A percentile compares a stretch with the other conserved stretches of the same genome.
These are phyloP conservation scores for Miscanthus lutarioriparius DNA, from an alignment of 176 grass and related monocot genomes.

Conservation along the genomic window DNA sequence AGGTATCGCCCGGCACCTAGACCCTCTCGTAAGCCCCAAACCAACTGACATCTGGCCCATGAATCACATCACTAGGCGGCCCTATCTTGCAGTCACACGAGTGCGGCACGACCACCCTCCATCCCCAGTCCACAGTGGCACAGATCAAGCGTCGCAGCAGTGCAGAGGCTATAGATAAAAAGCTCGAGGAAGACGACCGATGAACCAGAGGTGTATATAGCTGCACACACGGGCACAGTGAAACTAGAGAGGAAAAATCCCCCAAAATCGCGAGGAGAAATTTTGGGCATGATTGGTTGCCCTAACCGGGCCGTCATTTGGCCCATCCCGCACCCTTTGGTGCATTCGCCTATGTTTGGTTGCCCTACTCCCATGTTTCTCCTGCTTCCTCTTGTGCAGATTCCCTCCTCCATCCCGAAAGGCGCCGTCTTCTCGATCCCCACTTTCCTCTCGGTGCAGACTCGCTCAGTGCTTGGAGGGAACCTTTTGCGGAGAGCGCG, in stretches of 20 bases:
- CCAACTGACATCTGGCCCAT: not conserved
- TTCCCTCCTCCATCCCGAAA: too few relatives aligned
- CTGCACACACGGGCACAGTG: not conserved
- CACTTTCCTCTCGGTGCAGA: too few relatives aligned
- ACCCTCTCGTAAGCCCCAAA: not conserved
- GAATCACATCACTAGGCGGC: fast-evolving
- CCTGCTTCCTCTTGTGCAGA: too few relatives aligned
- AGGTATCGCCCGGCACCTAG: too few relatives aligned
- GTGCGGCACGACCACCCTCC: not conserved
- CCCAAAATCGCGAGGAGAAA: not conserved
- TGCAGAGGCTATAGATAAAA: not conserved
- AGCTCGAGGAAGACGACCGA: conserved; percentile 27
- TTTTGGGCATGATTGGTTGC: too few relatives aligned
- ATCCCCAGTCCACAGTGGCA: not conserved
- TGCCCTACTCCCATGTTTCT: too few relatives aligned
- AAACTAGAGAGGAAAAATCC: conserved; percentile 19
- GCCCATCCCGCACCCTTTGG: too few relatives aligned
- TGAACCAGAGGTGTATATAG: conserved; percentile 15
- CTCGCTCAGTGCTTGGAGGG: too few relatives aligned
- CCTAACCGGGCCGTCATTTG: too few relatives aligned
- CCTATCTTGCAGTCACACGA: not conserved
- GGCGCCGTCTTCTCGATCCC: too few relatives aligned
- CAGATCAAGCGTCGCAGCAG: not conserved
- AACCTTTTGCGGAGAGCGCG: too few relatives aligned
- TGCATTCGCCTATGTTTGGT: too few relatives aligned